Evolutionary conservation across 2,329 filamentous ascomycete species (phyloP).

Genomic region (Aspergillus floridensis): DNA sequence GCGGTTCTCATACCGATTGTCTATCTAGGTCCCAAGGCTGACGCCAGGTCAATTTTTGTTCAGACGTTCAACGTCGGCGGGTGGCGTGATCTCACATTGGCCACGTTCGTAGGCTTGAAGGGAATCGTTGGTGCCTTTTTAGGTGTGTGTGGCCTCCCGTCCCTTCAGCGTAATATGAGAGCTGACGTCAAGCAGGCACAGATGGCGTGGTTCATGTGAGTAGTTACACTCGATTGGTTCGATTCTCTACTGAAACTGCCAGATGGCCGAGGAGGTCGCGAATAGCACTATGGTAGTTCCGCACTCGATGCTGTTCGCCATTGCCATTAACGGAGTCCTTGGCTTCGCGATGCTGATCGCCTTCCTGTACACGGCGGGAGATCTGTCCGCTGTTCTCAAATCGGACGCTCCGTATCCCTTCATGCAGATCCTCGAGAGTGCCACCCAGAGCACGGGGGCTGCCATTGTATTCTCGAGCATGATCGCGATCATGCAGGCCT

Average conservation of each 20-base stretch:
- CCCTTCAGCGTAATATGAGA: background rate
- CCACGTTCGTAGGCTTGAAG: constrained; percentile 25
- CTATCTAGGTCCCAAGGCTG: constrained; percentile 39
- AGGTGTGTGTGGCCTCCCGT: constrained; percentile 2
- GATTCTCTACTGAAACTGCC: constrained; percentile 1
- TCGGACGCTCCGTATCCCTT: constrained; percentile 35
- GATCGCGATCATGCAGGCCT: background rate
- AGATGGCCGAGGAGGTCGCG: constrained; percentile 41
- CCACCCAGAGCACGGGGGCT: constrained; percentile 15
- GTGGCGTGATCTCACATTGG: constrained; percentile 22
- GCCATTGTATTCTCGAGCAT: background rate
- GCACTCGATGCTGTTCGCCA: constrained; percentile 35
- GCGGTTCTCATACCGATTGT: constrained; percentile 50
- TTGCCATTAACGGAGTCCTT: constrained; percentile 36
- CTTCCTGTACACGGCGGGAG: constrained; percentile 39
- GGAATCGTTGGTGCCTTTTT: constrained; percentile 23
- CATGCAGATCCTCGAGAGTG: constrained; percentile 34
- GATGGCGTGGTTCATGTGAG: constrained; percentile 26
- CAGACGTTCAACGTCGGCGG: constrained; percentile 23
- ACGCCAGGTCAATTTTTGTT: constrained; percentile 19
- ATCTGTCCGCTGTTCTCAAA: constrained; percentile 26
- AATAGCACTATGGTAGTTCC: constrained; percentile 39
- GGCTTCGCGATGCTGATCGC: constrained; percentile 40
- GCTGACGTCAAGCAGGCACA: background rate
- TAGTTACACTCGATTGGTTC: background rate